These are phyloP conservation scores for Rhynchosporium graminicola DNA, from an alignment of 2,329 filamentous ascomycete genomes.

Conservation along the genomic window DNA sequence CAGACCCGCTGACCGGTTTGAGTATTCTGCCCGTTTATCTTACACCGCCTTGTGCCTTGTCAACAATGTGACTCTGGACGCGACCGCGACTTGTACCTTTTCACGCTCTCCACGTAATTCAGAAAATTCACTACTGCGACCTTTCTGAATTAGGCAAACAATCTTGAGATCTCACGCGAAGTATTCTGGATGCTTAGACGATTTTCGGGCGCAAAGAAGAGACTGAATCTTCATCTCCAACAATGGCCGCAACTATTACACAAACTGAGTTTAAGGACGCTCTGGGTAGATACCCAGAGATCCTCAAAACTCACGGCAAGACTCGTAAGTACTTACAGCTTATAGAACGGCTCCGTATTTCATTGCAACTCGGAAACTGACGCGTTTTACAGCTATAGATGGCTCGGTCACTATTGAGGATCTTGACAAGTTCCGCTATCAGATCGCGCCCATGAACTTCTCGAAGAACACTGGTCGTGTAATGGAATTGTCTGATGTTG, in stretches of 20 bases:
- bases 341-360: not conserved
- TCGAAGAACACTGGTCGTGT: conserved; percentile 39
- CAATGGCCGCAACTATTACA: conserved; percentile 37
- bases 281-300: conserved; percentile 33
- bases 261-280: conserved; percentile 36
- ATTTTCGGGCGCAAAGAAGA: conserved; percentile 26
- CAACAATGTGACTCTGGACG: conserved; percentile 2
- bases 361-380: conserved; percentile 21
- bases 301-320: conserved; percentile 32
- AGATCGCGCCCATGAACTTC: conserved; percentile 52
- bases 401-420: conserved; percentile 46
- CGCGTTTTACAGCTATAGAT: conserved; percentile 32
- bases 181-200: conserved; percentile 24
- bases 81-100: conserved; percentile 5
- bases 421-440: conserved; percentile 63
- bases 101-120: not conserved
- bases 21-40: not conserved
- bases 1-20: not conserved
- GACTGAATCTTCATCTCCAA: conserved; percentile 10
- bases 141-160: conserved; percentile 10
- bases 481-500: conserved; percentile 60
- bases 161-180: conserved; percentile 11
- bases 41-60: conserved; percentile 3
- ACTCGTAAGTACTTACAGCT: conserved; percentile 29
- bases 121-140: conserved; percentile 28